Conservation (phyloP, 2,329 filamentous ascomycete genomes). For the Trichothecium sympodiale region DNA sequence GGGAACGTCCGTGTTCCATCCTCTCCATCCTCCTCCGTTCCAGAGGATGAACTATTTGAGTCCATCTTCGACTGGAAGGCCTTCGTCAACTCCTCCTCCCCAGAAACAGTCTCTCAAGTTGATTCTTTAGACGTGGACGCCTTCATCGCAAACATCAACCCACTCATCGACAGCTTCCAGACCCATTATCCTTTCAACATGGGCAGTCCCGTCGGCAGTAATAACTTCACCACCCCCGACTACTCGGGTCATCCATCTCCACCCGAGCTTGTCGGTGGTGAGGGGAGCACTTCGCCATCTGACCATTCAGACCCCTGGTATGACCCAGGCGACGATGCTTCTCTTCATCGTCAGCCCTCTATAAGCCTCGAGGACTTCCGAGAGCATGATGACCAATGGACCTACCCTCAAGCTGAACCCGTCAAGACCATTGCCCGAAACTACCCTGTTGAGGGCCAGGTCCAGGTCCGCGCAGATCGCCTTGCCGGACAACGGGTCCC, state of each 20-base stretch:
- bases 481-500: too few species aligned
- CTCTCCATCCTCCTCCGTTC: slow-evolving; percentile 20
- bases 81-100: slow-evolving; percentile 19
- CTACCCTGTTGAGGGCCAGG: slow-evolving; percentile 9
- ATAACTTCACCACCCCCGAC: slow-evolving; percentile 21
- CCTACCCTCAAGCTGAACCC: slow-evolving; percentile 23
- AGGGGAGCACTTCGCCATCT: slow-evolving; percentile 26
- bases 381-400: slow-evolving; percentile 28
- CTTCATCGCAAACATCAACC: slow-evolving; percentile 23
- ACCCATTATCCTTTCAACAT: slow-evolving; percentile 19
- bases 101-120: slow-evolving; percentile 4
- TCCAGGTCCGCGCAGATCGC: too few species aligned
- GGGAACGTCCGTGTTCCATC: slow-evolving; percentile 24
- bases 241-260: slow-evolving; percentile 24
- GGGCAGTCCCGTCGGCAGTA: slow-evolving; percentile 20
- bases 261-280: slow-evolving; percentile 23
- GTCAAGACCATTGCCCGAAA: slow-evolving; percentile 13
- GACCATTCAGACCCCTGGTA: slow-evolving; percentile 23
- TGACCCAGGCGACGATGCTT: neutral
- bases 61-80: slow-evolving; percentile 25
- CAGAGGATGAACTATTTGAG: slow-evolving; percentile 22
- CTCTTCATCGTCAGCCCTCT: slow-evolving; percentile 16
- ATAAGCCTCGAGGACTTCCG: slow-evolving; percentile 22
- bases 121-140: slow-evolving; percentile 16
- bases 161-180: slow-evolving; percentile 19